Conservation (phyloP, 768 basidiomycete species). For the Trametes coccinea region DNA sequence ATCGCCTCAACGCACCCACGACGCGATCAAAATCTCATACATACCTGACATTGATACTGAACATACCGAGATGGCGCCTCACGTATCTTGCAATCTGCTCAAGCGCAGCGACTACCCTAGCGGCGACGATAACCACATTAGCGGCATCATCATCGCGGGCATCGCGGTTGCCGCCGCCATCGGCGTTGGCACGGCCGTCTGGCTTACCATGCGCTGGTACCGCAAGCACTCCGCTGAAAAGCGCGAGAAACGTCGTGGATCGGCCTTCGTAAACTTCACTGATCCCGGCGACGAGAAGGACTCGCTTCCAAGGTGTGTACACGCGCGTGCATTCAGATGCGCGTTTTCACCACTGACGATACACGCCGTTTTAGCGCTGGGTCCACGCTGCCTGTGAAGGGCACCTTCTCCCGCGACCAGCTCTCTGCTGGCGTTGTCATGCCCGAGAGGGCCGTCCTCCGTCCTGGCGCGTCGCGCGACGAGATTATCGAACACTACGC, state of each 20-base stretch:
- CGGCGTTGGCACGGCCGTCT: constrained; percentile 39
- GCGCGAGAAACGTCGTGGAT: constrained; percentile 18
- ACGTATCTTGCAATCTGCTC: background rate
- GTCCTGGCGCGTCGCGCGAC: constrained; percentile 38
- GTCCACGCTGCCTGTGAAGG: constrained; percentile 11
- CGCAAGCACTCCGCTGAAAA: constrained; percentile 35
- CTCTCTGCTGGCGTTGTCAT: constrained; percentile 50
- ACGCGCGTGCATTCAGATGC: background rate
- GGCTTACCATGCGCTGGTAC: constrained; percentile 44
- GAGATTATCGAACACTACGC: constrained; percentile 48
- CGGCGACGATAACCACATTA: constrained; percentile 19
- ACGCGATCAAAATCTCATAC: background rate
- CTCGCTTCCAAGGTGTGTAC: constrained; percentile 11
- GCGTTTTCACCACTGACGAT: background rate
- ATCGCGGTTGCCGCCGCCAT: constrained; percentile 49
- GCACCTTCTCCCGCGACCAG: constrained; percentile 44
- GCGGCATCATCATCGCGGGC: constrained; percentile 48
- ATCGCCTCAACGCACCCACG: background rate
- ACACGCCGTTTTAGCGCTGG: background rate
- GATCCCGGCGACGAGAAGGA: constrained; percentile 8
- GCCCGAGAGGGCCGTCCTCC: constrained; percentile 50
- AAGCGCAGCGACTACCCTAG: constrained; percentile 9
- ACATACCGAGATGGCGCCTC: constrained; percentile 33
- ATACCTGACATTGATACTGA: constrained; percentile 5
- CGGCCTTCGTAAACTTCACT: constrained; percentile 16